Conservation (phyloP, 352 stramenopile species). For the Pythium biforme region DNA sequence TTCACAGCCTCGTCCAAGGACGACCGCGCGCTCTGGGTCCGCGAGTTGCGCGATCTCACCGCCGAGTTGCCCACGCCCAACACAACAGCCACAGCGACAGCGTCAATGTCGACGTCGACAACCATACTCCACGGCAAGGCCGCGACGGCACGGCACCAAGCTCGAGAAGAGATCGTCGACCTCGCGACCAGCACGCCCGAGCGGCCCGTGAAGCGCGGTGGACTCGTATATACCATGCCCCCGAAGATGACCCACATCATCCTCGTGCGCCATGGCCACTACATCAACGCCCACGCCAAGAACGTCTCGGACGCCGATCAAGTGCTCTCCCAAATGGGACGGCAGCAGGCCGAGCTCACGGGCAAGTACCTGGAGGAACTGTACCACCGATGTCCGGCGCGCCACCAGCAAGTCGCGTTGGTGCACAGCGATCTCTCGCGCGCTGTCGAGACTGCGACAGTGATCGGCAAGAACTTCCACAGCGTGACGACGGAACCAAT, state of each 20-base stretch:
- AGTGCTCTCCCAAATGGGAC: constrained; percentile 78
- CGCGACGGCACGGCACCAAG: constrained; percentile 16
- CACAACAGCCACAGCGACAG: no score
- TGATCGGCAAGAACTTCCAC: constrained; percentile 55
- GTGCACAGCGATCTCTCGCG: constrained; percentile 76
- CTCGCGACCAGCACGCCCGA: constrained; percentile 10
- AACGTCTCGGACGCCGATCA: constrained; percentile 58
- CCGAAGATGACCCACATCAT: constrained; percentile 74
- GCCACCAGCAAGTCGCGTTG: constrained; percentile 55
- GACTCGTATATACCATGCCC: constrained; percentile 51
- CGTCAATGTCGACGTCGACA: neutral
- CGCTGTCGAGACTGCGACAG: constrained; percentile 65
- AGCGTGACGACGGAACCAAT: constrained; percentile 38
- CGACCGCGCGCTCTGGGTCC: constrained; percentile 19
- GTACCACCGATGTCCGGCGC: constrained; percentile 50
- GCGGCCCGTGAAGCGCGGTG: constrained; percentile 26
- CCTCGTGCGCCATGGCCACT: constrained; percentile 77
- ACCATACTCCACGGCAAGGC: constrained; percentile 5
- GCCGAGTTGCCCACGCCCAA: constrained; percentile 6
- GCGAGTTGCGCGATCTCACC: constrained; percentile 15
- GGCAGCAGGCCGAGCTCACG: constrained; percentile 67
- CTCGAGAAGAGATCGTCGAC: constrained; percentile 17
- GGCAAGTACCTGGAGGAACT: constrained; percentile 64
- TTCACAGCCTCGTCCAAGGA: constrained; percentile 19
- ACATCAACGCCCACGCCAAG: constrained; percentile 72